Evolutionary conservation across 164 flowering plant species (phyloP).

Genomic region (Berberis thunbergii): DNA sequence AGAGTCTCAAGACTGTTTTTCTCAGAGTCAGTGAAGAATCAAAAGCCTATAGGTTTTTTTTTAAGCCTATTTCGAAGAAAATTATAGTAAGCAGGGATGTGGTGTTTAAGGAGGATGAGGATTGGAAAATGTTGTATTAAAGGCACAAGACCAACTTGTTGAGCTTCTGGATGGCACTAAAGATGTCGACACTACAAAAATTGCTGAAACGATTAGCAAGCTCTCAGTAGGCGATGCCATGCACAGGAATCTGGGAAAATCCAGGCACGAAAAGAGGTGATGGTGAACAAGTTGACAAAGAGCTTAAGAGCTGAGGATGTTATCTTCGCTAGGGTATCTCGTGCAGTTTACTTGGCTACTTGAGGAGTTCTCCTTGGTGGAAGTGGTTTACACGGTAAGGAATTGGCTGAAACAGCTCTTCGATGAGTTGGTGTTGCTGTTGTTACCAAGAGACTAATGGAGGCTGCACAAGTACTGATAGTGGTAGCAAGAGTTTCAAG

Average conservation of each 20-base stretch:
- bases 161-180: conserved; percentile 39
- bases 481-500: conserved; percentile 48
- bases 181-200: conserved; percentile 64
- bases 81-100: too few species aligned
- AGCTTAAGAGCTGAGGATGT: conserved; percentile 74
- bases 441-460: conserved; percentile 38
- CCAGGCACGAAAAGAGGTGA: conserved; percentile 36
- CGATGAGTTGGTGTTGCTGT: conserved; percentile 60
- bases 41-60: too few species aligned
- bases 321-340: conserved; percentile 51
- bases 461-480: conserved; percentile 41
- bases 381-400: conserved; percentile 40
- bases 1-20: too few species aligned
- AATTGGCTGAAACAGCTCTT: conserved; percentile 56
- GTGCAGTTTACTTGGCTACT: conserved; percentile 55
- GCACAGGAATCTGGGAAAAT: conserved; percentile 15
- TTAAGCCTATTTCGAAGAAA: too few species aligned
- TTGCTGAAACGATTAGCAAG: conserved; percentile 38
- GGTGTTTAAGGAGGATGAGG: too few species aligned
- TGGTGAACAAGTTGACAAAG: conserved; percentile 55
- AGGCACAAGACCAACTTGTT: conserved; percentile 28
- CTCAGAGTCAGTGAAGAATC: too few species aligned
- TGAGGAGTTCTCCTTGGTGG: conserved; percentile 75
- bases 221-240: conserved; percentile 5
- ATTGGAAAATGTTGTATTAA: conserved; percentile 36